Conservation (phyloP, 495 filamentous ascomycete genomes). For the Aspergillus panamensis region DNA sequence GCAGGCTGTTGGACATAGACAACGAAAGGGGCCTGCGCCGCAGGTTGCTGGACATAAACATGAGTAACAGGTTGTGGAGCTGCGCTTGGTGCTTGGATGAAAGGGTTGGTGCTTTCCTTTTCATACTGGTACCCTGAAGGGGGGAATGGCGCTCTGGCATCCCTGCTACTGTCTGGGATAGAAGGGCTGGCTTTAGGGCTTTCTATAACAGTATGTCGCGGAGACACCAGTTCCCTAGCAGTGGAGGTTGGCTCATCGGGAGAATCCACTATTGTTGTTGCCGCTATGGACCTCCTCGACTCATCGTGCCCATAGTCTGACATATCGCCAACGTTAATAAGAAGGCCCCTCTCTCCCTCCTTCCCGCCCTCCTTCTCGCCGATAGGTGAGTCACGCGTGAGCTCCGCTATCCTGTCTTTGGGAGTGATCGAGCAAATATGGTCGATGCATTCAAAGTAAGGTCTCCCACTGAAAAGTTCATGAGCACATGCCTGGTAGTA, state of each 20-base stretch:
- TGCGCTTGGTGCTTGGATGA: constrained; percentile 6
- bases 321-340: constrained; percentile 35
- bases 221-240: neutral
- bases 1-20: constrained; percentile 10
- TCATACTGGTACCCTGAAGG: neutral
- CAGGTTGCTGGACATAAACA: constrained; percentile 6
- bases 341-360: constrained; percentile 14
- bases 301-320: constrained; percentile 10
- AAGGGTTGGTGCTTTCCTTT: constrained; percentile 12
- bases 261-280: constrained; percentile 14
- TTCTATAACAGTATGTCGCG: neutral
- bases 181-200: neutral
- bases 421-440: constrained; percentile 46
- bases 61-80: constrained; percentile 10
- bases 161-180: neutral
- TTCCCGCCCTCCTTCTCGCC: neutral
- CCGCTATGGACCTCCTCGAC: constrained; percentile 1
- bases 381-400: neutral
- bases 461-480: constrained; percentile 45
- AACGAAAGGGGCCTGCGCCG: neutral
- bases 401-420: constrained; percentile 15
- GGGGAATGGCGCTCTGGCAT: neutral
- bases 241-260: constrained; percentile 9
- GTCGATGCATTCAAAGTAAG: constrained; percentile 50
- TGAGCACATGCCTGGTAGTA: constrained; percentile 53